A percentile compares a stretch with the other conserved stretches of the same genome.
These are phyloP conservation scores for Stellera chamaejasme DNA, from an alignment of 345 rosid genomes.

Conservation along the genomic window DNA sequence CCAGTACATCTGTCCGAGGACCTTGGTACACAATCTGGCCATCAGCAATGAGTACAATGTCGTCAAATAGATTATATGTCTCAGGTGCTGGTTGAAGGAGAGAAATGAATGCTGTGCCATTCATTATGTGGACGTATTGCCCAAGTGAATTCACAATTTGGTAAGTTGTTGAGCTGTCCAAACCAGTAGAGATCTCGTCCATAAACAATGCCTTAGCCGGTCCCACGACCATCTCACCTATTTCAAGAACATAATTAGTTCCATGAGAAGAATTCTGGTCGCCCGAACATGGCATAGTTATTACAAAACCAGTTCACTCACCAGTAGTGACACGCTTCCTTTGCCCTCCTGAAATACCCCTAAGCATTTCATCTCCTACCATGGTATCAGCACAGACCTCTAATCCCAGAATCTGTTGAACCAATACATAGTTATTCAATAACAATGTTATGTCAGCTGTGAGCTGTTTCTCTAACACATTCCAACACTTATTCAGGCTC, in stretches of 20 bases:
- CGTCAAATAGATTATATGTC: slow-evolving; percentile 69
- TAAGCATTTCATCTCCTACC: slow-evolving; percentile 50
- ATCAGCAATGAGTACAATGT: slow-evolving; percentile 59
- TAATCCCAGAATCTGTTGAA: slow-evolving; percentile 46
- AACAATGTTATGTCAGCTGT: too few relatives aligned
- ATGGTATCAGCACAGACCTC: slow-evolving; percentile 60
- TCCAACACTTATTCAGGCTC: neutral
- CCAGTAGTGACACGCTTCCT: slow-evolving; percentile 69
- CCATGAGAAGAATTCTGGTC: neutral
- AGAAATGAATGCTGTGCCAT: slow-evolving; percentile 59
- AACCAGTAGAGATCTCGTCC: slow-evolving; percentile 81
- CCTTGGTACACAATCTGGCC: slow-evolving; percentile 68
- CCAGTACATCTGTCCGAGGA: slow-evolving; percentile 45
- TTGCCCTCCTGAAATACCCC: slow-evolving; percentile 74
- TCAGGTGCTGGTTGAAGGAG: slow-evolving; percentile 86
- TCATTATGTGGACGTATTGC: slow-evolving; percentile 42
- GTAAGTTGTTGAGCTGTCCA: slow-evolving; percentile 73
- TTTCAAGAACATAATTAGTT: neutral
- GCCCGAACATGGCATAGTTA: too few relatives aligned
- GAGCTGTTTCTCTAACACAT: neutral
- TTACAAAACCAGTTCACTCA: slow-evolving; percentile 7
- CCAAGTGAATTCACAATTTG: slow-evolving; percentile 53
- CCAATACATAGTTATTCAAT: too few relatives aligned
- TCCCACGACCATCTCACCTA: slow-evolving; percentile 52
- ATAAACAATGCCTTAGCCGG: slow-evolving; percentile 56